phyloP scores from a whole-genome alignment of 306 rosid species.

The Pyrus betulifolia region DNA sequence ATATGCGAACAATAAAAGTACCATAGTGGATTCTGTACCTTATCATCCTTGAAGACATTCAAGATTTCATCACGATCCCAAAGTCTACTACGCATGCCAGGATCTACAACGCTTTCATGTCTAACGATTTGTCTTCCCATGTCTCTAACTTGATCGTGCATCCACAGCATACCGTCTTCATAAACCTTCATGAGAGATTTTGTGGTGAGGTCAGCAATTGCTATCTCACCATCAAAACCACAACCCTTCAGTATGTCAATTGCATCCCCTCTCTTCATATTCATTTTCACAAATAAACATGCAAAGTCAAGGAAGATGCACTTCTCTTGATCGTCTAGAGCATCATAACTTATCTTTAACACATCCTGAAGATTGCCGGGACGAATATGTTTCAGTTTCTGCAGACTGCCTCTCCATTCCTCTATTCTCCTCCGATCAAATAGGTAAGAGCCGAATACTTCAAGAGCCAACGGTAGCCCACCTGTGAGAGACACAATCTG shows the following conservation, averaged over 20 bases:
- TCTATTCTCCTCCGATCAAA: conserved; percentile 32
- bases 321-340: conserved; percentile 36
- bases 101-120: conserved; percentile 20
- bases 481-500: conserved; percentile 50
- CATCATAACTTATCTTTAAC: conserved; percentile 47
- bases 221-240: conserved; percentile 45
- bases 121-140: conserved; percentile 61
- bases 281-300: conserved; percentile 41
- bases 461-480: conserved; percentile 57
- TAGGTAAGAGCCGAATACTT: conserved; percentile 54
- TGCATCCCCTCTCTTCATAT: conserved; percentile 31
- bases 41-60: conserved; percentile 27
- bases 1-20: neutral
- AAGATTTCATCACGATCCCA: conserved; percentile 51
- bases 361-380: conserved; percentile 47
- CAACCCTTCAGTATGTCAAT: conserved; percentile 54
- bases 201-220: conserved; percentile 20
- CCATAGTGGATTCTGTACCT: conserved; percentile 19
- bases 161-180: conserved; percentile 28
- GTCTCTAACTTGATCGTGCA: conserved; percentile 70
- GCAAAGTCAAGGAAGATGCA: conserved; percentile 56
- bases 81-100: conserved; percentile 47
- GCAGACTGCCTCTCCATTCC: conserved; percentile 44
- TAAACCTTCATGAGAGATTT: conserved; percentile 49
- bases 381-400: conserved; percentile 31